Evolutionary conservation across 352 stramenopile species (phyloP).

Genomic region (Phytophthora tentaculata): DNA sequence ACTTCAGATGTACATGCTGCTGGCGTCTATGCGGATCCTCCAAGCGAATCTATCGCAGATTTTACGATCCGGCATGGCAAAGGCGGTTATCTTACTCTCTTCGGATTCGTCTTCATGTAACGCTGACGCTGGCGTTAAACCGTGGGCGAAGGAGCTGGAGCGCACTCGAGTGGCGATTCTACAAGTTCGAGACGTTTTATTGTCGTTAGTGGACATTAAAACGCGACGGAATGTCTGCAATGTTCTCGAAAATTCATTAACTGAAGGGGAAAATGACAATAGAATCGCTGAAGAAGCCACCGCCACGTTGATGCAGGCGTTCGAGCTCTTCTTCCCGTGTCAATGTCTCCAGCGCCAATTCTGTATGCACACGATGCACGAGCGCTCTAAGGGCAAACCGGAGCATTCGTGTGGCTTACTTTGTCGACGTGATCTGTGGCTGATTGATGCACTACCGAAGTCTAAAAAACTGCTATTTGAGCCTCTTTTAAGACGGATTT

Average conservation of each 20-base stretch:
- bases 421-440: conserved; percentile 33
- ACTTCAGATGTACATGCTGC: conserved; percentile 72
- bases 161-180: conserved; percentile 26
- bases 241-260: conserved; percentile 22
- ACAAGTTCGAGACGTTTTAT: conserved; percentile 40
- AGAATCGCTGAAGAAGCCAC: conserved; percentile 55
- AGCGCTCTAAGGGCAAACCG: conserved; percentile 7
- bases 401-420: conserved; percentile 20
- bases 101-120: not conserved
- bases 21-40: conserved; percentile 72
- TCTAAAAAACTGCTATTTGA: conserved; percentile 52
- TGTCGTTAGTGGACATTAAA: conserved; percentile 47
- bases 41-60: conserved; percentile 81
- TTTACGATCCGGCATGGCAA: conserved; percentile 60
- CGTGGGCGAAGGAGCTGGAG: conserved; percentile 27
- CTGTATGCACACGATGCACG: conserved; percentile 49
- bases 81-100: conserved; percentile 38
- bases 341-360: conserved; percentile 70
- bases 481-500: conserved; percentile 67
- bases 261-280: conserved; percentile 26
- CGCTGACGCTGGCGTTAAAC: conserved; percentile 1
- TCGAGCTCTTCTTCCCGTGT: conserved; percentile 91
- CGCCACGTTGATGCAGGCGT: conserved; percentile 70
- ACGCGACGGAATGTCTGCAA: conserved; percentile 25
- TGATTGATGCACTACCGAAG: conserved; percentile 25